Conservation (phyloP, 2,329 filamentous ascomycete species). For the Penicillium oxalicum region DNA sequence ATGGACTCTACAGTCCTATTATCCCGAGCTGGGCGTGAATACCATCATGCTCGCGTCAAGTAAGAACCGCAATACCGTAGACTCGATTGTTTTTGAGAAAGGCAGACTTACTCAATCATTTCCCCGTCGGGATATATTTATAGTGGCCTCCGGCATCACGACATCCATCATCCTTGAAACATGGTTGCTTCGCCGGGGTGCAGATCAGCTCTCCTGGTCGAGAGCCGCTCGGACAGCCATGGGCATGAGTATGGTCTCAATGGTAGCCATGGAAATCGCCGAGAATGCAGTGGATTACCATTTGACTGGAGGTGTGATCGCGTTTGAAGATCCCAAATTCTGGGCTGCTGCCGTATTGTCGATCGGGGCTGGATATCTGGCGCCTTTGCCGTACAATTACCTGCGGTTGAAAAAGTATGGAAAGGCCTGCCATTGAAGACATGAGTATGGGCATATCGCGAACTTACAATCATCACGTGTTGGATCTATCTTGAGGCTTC, state of each 20-base stretch:
- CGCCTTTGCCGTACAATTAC: slow-evolving; percentile 52
- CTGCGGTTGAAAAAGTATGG: slow-evolving; percentile 45
- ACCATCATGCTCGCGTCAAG: slow-evolving; percentile 50
- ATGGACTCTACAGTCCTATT: slow-evolving; percentile 50
- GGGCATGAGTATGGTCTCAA: slow-evolving; percentile 56
- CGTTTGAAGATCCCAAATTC: slow-evolving; percentile 44
- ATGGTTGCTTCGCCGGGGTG: slow-evolving; percentile 44
- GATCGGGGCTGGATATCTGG: slow-evolving; percentile 31
- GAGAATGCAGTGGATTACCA: slow-evolving; percentile 53
- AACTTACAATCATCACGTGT: not conserved
- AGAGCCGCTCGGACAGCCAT: slow-evolving; percentile 48
- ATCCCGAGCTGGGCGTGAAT: slow-evolving; percentile 44
- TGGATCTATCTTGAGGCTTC: not conserved
- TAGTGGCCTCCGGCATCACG: slow-evolving; percentile 49
- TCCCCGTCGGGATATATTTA: too few species aligned
- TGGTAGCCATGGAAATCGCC: slow-evolving; percentile 54
- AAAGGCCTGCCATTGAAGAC: slow-evolving; percentile 26
- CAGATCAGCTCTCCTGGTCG: slow-evolving; percentile 45
- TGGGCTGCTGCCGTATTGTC: slow-evolving; percentile 46
- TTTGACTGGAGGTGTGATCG: slow-evolving; percentile 48
- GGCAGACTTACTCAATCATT: too few species aligned
- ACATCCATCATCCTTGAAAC: slow-evolving; percentile 52
- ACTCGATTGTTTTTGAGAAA: too few species aligned
- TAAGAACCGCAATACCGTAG: slow-evolving; percentile 22
- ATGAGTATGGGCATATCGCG: not conserved